Evolutionary conservation across 768 basidiomycete genomes (phyloP).

Genomic region (Paxillus rubicundulus): DNA sequence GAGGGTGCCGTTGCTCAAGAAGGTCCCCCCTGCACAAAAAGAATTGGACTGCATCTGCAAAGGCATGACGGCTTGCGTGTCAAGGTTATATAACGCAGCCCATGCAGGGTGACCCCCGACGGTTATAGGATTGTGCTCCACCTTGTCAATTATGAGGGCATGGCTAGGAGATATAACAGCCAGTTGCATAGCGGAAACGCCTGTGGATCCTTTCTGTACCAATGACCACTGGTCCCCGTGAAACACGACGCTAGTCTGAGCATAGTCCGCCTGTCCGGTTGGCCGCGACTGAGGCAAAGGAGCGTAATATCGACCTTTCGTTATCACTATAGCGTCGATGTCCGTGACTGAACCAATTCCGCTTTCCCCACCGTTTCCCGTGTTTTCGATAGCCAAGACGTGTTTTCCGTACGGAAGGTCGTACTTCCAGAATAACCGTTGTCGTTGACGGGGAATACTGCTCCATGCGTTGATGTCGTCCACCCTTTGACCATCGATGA

Average conservation of each 20-base stretch:
- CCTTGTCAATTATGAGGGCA: slow-evolving; percentile 77
- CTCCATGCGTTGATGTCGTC: slow-evolving; percentile 47
- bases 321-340: slow-evolving; percentile 69
- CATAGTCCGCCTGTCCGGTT: neutral
- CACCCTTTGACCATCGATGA: slow-evolving; percentile 52
- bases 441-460: slow-evolving; percentile 42
- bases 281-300: neutral
- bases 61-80: slow-evolving; percentile 58
- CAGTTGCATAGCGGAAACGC: slow-evolving; percentile 79
- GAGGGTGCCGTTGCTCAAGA: slow-evolving; percentile 73
- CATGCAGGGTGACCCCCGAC: slow-evolving; percentile 78
- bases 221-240: slow-evolving; percentile 48
- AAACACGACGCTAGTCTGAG: neutral
- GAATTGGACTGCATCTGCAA: slow-evolving; percentile 74
- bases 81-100: slow-evolving; percentile 71
- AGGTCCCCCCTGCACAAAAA: slow-evolving; percentile 82
- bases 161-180: slow-evolving; percentile 65
- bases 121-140: slow-evolving; percentile 78
- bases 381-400: slow-evolving; percentile 61
- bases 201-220: slow-evolving; percentile 64
- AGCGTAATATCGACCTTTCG: slow-evolving; percentile 33
- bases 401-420: slow-evolving; percentile 52
- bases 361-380: slow-evolving; percentile 40
- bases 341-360: slow-evolving; percentile 41
- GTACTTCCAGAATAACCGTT: slow-evolving; percentile 63